Evolutionary conservation across 116 monocot species (phyloP), one percentile per base, ranked within the genome.

Genomic region (Dioscorea cayenensis): DNA sequence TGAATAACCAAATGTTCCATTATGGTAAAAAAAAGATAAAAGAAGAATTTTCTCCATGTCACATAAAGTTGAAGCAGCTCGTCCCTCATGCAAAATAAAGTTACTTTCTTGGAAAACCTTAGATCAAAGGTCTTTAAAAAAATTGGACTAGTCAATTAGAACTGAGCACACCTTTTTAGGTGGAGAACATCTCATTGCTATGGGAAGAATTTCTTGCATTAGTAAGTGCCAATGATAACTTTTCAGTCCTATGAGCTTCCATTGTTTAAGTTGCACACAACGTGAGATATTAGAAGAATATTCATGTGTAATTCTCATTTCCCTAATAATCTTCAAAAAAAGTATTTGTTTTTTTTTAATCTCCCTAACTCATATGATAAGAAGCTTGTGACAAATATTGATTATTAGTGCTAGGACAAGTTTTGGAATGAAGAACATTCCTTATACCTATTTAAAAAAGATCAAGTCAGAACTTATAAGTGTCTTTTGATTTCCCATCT

Each of bases 1-100:
- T n/a, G n/a, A n/a, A n/a, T n/a, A n/a, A n/a, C n/a, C n/a, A n/a
- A n/a, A n/a, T n/a, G n/a, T n/a, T n/a, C n/a, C n/a, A n/a, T n/a
- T n/a, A n/a, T n/a, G n/a, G n/a, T n/a, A n/a, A n/a, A 72, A 76
- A 60, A 79, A 79, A 68, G 69, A 79, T 21, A 22, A 10, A 14
- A 63, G 73, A n/a, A 50, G 69, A 79, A 68, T 18, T 18, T 9
- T 73, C 35, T 79, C 73, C 6, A 79, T 13, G 1, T 62, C 14
- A 59, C 60, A 68, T 21, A 79, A 9, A 1, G 68, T 69, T 36
- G 28, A 10, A 10, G 25, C 59, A 38, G 72, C 62, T 22, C 14
- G 3, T 3, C 7, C 2, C 35, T 72, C 49, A 1, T 71, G 17
- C 6, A 8, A 25, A 14, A 66, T 21, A 18, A 76, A 12, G 13